Evolutionary conservation across 1,284 basidiomycete genomes (phyloP), one percentile per base, ranked within the genome.

Genomic region (Trametes versicolor): DNA sequence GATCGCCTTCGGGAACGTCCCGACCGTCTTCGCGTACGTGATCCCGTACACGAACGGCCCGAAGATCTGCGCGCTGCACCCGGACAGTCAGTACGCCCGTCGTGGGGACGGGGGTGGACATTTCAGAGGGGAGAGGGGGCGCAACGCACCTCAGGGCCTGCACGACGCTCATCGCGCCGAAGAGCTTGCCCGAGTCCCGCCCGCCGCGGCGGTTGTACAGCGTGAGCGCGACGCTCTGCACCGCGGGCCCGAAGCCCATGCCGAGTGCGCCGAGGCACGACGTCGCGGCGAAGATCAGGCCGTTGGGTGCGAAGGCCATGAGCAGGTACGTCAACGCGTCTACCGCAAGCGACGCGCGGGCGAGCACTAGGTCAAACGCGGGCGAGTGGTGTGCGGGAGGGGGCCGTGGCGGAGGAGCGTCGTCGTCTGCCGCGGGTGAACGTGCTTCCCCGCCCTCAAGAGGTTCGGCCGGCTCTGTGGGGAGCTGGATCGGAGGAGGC

Each of bases 81-180:
- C 48, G n/a, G n/a, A 27, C 19, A 17, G 34, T 68, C 34, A 61
- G 51, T 45, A 55, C 53, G n/a, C 2, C 12, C n/a, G n/a, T n/a
- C n/a, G n/a, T n/a, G n/a, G n/a, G n/a, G n/a, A n/a, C n/a, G n/a
- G n/a, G n/a, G n/a, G n/a, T n/a, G n/a, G n/a, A n/a, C n/a, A n/a
- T n/a, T n/a, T n/a, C n/a, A n/a, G n/a, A n/a, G n/a, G n/a, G n/a
- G n/a, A n/a, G n/a, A n/a, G n/a, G n/a, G n/a, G n/a, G 29, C 29
- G 29, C 15, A n/a, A 75, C 86, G 41, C 66, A 91, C 91, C 84
- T 80, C 34, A 93, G 71, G 2, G 88, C 83, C 67, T 90, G 86
- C 12, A 94, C 71, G 41, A 94, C 90, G 64, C 87, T 87, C 63
- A 94, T 70, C 2, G 87, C 89, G 19, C 92, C 93, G 72, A 93